Conservation (phyloP, 331 rosid genomes). For the Acacia pycnantha region DNA sequence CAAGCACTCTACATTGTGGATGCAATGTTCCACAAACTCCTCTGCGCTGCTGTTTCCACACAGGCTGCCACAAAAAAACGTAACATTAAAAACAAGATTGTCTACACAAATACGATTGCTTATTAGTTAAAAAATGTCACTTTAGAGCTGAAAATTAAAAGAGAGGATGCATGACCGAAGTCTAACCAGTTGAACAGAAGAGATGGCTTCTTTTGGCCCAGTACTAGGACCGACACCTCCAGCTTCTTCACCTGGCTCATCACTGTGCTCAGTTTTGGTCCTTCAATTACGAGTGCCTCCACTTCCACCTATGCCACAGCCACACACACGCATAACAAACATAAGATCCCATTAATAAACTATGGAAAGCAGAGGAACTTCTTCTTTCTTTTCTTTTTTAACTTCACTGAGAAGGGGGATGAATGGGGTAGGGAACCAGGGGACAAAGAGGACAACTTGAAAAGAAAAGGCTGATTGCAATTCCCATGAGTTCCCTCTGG, state of each 20-base stretch:
- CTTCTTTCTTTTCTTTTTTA: not conserved
- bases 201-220: constrained; percentile 85
- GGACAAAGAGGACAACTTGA: not conserved
- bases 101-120: not conserved
- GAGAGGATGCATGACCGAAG: constrained; percentile 27
- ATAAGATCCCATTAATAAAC: not conserved
- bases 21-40: constrained; percentile 79
- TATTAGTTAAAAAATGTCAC: not conserved
- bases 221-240: constrained; percentile 80
- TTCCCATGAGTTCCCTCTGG: constrained; percentile 22
- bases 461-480: constrained; percentile 22
- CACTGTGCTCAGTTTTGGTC: constrained; percentile 75
- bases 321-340: constrained; percentile 16
- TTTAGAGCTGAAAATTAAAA: not conserved
- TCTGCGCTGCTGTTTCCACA: constrained; percentile 66
- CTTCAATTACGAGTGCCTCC: constrained; percentile 90
- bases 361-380: not conserved
- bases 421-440: not conserved
- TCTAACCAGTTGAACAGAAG: constrained; percentile 69
- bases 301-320: constrained; percentile 71
- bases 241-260: constrained; percentile 93
- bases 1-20: constrained; percentile 73
- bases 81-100: not conserved
- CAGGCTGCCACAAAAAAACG: constrained; percentile 42
- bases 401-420: not conserved